Base-by-base conservation (phyloP, 2,329 filamentous ascomycete genomes). In the Cladosporium austrohemisphaericum region DNA sequence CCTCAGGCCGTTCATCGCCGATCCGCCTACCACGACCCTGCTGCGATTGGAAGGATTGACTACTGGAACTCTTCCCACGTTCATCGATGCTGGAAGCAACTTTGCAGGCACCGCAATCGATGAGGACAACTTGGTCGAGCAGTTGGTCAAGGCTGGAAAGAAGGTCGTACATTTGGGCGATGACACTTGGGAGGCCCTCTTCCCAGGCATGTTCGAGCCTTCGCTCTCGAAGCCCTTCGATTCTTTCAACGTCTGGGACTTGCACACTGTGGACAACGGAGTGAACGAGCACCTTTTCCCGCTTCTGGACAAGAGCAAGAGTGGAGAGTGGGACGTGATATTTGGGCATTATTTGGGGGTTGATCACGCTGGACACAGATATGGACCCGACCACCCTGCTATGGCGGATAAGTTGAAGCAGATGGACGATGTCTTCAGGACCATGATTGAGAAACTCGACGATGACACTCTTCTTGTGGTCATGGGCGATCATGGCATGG, bases 401-500 rank as follows among this genome's bases (percentile, higher is more conserved):
- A 98, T 97, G 92, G 83, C 81, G 19, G 81, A 85, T 8, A 98
- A 98, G 70, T 73, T 97, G 57, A 80, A 81, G 55, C 89, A 98
- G 70, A 98, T 98, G 92, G 83, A 98, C 61, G 71, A 66, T 1
- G 84, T 95, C 23, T 76, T 97, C 51, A 79, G 83, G 35, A 77
- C 85, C 20, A 75, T 97, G 47, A 83, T 87, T 3, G 74, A 79
- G 1, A 73, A 74, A 3, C 73, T 98, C 14, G 92, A 95, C 59
- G 86, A 96, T 46, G 74, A 88, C 49, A 98, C 93, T 0, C 74
- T 98, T 18, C 74, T 98, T 28, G 83, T 98, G 16, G 87, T 98
- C 11, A 95, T 98, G 89, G 93, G 93, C n/a, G 93, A 98, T 65
- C 93, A 98, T 64, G 93, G 93, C 9, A 98, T 98, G 93, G 93